Percentiles rank a stretch among this genome's conserved stretches.
Evolutionary conservation across 169 alveolate genomes (phyloP).

Genomic region (Blepharisma undulans): DNA sequence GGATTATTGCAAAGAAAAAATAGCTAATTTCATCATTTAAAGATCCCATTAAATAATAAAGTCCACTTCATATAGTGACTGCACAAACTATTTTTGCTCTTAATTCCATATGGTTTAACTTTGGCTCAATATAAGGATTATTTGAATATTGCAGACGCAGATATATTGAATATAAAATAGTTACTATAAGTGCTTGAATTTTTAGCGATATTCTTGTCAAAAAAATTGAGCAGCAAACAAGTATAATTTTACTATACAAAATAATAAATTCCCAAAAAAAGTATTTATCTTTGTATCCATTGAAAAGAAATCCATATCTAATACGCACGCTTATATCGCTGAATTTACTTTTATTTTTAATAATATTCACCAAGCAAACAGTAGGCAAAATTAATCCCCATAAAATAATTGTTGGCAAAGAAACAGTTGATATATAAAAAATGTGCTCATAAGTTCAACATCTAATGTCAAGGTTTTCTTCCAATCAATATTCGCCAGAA

Average conservation of each 20-base stretch:
- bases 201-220: conserved; percentile 16
- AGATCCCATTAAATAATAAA: conserved; percentile 29
- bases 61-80: conserved; percentile 41
- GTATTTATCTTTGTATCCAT: conserved; percentile 42
- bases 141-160: not conserved
- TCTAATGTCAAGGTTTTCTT: conserved; percentile 20
- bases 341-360: conserved; percentile 5
- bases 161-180: conserved; percentile 11
- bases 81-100: not conserved
- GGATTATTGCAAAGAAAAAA: not conserved
- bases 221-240: conserved; percentile 48
- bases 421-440: conserved; percentile 40
- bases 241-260: conserved; percentile 47
- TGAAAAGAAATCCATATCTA: conserved; percentile 50
- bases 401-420: conserved; percentile 49
- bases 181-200: conserved; percentile 42
- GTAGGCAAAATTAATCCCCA: conserved; percentile 66
- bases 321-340: not conserved
- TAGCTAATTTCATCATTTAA: not conserved
- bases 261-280: conserved; percentile 57
- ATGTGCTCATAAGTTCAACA: conserved; percentile 55
- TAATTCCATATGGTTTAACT: conserved; percentile 41
- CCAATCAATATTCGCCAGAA: not conserved
- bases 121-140: conserved; percentile 11
- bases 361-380: conserved; percentile 29